phyloP scores from a whole-genome alignment of 331 rosid genomes.

The Quercus phellos region DNA sequence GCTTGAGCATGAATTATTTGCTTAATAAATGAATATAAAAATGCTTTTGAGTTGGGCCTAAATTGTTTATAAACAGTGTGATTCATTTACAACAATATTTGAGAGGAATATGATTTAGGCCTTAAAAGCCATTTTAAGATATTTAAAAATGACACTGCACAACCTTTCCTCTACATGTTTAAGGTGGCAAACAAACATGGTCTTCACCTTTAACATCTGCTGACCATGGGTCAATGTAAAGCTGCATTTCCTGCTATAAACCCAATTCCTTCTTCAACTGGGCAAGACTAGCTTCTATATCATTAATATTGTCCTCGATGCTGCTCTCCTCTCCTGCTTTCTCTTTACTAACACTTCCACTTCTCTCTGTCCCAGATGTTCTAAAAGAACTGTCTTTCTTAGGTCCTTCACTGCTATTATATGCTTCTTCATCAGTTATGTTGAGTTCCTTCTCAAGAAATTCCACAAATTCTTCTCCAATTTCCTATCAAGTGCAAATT shows the following conservation, averaged over 20 bases:
- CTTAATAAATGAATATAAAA: too few species aligned
- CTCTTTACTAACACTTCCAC: conserved; percentile 20
- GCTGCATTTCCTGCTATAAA: conserved; percentile 36
- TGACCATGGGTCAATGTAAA: background rate
- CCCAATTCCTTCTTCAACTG: conserved; percentile 86
- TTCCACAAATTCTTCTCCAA: conserved; percentile 96
- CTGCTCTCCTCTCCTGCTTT: conserved; percentile 45
- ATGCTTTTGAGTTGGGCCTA: too few species aligned
- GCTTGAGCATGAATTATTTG: too few species aligned
- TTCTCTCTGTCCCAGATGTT: conserved; percentile 29
- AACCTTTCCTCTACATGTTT: background rate
- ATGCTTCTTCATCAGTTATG: conserved; percentile 42
- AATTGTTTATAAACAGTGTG: too few species aligned
- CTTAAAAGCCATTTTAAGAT: background rate
- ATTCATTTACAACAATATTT: too few species aligned
- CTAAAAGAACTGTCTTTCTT: conserved; percentile 35
- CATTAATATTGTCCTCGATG: conserved; percentile 73
- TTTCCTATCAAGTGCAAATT: conserved; percentile 58
- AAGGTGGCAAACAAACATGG: conserved; percentile 3
- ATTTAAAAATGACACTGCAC: background rate
- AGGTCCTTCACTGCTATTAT: conserved; percentile 25
- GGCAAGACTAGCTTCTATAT: conserved; percentile 89
- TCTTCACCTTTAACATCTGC: conserved; percentile 2
- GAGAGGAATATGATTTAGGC: background rate
- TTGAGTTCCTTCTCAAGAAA: conserved; percentile 95